phyloP scores from a whole-genome alignment of 148 eudicot genomes.

The Rhododendron molle region DNA sequence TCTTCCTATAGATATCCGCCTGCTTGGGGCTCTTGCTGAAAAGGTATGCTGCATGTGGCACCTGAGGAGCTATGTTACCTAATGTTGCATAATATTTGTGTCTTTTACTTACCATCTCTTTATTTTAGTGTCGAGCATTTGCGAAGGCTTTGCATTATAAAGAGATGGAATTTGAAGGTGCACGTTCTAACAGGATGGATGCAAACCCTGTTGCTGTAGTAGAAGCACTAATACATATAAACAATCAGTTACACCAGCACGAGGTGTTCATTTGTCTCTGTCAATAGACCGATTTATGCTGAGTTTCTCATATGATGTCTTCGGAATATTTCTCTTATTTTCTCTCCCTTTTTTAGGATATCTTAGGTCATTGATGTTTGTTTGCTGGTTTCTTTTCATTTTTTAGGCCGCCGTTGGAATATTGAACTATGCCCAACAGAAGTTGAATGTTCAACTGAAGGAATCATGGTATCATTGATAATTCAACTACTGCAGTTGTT shows the following conservation, averaged over 20 bases:
- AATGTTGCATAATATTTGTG: not conserved
- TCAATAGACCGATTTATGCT: not conserved
- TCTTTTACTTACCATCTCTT: conserved; percentile 9
- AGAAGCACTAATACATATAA: conserved; percentile 94
- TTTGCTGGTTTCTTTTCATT: conserved; percentile 5
- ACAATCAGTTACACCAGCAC: conserved; percentile 94
- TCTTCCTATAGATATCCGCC: conserved; percentile 97
- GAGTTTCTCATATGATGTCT: not conserved
- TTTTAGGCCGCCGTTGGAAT: conserved; percentile 95
- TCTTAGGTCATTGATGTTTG: conserved; percentile 1
- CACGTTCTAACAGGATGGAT: conserved; percentile 83
- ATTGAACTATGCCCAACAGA: conserved; percentile 88
- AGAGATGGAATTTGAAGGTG: conserved; percentile 99
- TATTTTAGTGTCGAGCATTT: conserved; percentile 88
- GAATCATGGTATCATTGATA: conserved; percentile 69
- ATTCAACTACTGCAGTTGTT: not conserved
- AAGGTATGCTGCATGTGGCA: conserved; percentile 48
- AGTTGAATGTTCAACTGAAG: conserved; percentile 83
- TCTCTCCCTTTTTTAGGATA: not conserved
- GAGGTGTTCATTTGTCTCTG: conserved; percentile 50
- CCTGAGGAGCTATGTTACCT: not conserved
- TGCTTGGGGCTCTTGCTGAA: conserved; percentile 98
- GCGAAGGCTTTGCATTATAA: conserved; percentile 98
- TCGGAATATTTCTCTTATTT: not conserved
- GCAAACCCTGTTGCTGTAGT: conserved; percentile 89